These are phyloP conservation scores for Jasminum sambac DNA, from an alignment of 257 asterid species.

Conservation along the genomic window DNA sequence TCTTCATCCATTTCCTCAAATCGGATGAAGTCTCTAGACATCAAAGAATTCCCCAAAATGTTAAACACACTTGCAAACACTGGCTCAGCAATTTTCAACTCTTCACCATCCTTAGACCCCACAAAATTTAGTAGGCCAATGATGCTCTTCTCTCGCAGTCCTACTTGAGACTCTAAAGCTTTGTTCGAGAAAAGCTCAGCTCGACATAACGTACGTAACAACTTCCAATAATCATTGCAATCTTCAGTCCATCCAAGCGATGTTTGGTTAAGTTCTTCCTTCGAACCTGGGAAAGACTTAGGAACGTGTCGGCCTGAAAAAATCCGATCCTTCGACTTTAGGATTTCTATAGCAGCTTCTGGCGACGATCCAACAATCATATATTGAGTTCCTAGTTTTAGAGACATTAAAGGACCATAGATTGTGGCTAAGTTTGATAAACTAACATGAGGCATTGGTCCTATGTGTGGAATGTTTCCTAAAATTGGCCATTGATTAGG, in stretches of 20 bases:
- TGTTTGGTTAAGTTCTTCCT: conserved; percentile 1
- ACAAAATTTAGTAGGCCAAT: conserved; percentile 3
- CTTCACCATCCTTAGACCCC: conserved; percentile 15
- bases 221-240: no score
- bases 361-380: no score
- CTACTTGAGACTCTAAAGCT: no score
- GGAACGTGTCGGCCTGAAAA: conserved; percentile 7
- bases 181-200: no score
- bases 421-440: conserved; percentile 22
- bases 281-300: not conserved
- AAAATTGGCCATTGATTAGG: conserved; percentile 33
- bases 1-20: conserved; percentile 6
- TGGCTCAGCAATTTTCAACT: conserved; percentile 2
- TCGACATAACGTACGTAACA: no score
- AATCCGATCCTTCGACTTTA: no score
- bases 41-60: conserved; percentile 14
- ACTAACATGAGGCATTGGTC: conserved; percentile 14
- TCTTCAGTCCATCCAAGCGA: conserved; percentile 23
- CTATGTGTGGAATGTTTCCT: conserved; percentile 31
- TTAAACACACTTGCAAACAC: conserved; percentile 20
- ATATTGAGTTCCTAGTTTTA: no score
- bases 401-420: no score
- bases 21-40: no score
- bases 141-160: no score
- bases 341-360: no score